Conservation (phyloP, 352 stramenopile genomes). For the Phytophthora constricta region DNA sequence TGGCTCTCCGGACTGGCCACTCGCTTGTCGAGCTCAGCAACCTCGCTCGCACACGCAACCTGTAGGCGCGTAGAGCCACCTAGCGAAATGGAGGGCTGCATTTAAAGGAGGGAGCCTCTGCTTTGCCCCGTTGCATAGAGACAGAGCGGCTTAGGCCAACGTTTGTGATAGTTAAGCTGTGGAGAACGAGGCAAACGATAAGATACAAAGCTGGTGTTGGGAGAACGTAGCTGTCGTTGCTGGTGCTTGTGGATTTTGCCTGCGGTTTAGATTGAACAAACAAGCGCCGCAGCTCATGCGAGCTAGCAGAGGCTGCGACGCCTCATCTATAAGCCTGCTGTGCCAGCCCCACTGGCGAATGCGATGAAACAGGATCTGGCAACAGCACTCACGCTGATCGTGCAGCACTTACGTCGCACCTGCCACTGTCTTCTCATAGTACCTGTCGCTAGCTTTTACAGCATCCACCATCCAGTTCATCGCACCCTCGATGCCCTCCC, state of each 20-base stretch:
- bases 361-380: not conserved
- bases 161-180: conserved; percentile 25
- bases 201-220: conserved; percentile 19
- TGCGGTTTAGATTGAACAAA: conserved; percentile 18
- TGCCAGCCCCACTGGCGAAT: not conserved
- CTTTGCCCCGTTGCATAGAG: conserved; percentile 34
- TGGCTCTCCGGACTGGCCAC: conserved; percentile 93
- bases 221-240: not conserved
- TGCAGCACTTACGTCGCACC: conserved; percentile 20
- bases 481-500: conserved; percentile 69
- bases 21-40: conserved; percentile 85
- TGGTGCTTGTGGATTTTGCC: conserved; percentile 9
- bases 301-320: not conserved
- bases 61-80: conserved; percentile 46
- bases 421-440: conserved; percentile 49
- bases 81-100: conserved; percentile 14
- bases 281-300: conserved; percentile 5
- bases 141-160: conserved; percentile 19
- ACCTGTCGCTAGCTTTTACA: conserved; percentile 77
- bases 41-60: conserved; percentile 69
- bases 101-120: conserved; percentile 26
- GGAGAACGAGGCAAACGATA: conserved; percentile 25
- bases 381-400: not conserved
- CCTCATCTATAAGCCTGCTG: conserved; percentile 21
- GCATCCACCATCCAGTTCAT: conserved; percentile 80